Conservation (phyloP, 1,284 basidiomycete species). For the Hypsizygus ulmarius region DNA sequence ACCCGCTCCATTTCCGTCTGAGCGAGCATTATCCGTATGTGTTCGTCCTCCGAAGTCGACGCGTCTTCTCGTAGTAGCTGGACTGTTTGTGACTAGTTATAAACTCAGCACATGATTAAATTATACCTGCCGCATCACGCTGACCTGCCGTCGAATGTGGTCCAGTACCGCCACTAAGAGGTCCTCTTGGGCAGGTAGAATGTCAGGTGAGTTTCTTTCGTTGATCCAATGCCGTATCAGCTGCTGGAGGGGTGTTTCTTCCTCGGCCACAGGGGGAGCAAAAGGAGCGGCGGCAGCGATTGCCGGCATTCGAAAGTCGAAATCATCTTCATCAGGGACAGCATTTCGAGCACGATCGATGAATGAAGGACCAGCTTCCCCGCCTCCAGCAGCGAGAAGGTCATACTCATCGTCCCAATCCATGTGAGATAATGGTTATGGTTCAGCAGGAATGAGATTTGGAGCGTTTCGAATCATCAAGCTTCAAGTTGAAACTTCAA, state of each 20-base stretch:
- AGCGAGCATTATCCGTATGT: slow-evolving; percentile 86
- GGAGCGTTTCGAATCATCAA: too few species aligned
- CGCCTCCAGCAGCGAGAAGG: slow-evolving; percentile 20
- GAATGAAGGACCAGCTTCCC: slow-evolving; percentile 15
- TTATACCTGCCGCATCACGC: slow-evolving; percentile 25
- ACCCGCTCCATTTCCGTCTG: slow-evolving; percentile 92
- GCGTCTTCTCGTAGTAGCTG: slow-evolving; percentile 75
- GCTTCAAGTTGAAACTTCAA: too few species aligned
- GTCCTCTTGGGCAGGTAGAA: slow-evolving; percentile 74
- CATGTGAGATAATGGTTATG: slow-evolving; percentile 18
- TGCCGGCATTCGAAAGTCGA: slow-evolving; percentile 7
- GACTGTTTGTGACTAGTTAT: slow-evolving; percentile 55
- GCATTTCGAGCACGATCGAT: slow-evolving; percentile 22
- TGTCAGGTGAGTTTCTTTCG: slow-evolving; percentile 80
- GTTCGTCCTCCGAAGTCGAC: slow-evolving; percentile 83
- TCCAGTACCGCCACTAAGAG: slow-evolving; percentile 73
- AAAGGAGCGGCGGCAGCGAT: slow-evolving; percentile 13
- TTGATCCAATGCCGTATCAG: slow-evolving; percentile 83
- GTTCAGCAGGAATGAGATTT: too few species aligned
- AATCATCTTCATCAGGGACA: slow-evolving; percentile 22
- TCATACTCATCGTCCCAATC: slow-evolving; percentile 37
- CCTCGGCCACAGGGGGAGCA: slow-evolving; percentile 21
- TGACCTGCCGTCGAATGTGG: slow-evolving; percentile 83
- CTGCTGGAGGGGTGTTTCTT: slow-evolving; percentile 49
- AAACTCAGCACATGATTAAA: neutral